Conservation (phyloP, 768 basidiomycete species). For the Trametopsis cervina region DNA sequence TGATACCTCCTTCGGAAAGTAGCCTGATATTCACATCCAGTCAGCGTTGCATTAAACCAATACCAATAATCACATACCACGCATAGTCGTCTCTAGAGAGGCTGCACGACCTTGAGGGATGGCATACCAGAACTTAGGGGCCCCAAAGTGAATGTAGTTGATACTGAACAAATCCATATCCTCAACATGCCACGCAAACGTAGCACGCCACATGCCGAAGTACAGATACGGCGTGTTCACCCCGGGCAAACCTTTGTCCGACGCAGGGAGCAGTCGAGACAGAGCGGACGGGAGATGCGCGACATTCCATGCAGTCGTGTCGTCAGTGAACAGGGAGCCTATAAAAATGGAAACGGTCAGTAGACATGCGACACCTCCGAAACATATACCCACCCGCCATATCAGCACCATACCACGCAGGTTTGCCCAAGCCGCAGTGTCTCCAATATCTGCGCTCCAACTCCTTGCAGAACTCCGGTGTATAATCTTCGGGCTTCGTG, state of each 20-base stretch:
- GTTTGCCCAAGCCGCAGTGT: slow-evolving; percentile 77
- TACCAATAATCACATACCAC: slow-evolving; percentile 40
- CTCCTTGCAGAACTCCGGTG: slow-evolving; percentile 77
- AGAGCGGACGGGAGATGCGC: slow-evolving; percentile 83
- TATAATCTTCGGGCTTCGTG: slow-evolving; percentile 74
- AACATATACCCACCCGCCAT: slow-evolving; percentile 59
- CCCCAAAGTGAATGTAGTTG: slow-evolving; percentile 98
- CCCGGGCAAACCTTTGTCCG: slow-evolving; percentile 73
- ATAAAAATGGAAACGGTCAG: slow-evolving; percentile 2
- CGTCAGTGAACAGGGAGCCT: slow-evolving; percentile 69
- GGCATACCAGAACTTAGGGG: slow-evolving; percentile 96
- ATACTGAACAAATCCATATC: slow-evolving; percentile 99
- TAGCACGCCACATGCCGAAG: slow-evolving; percentile 99
- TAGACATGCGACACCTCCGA: not conserved
- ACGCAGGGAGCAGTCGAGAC: slow-evolving; percentile 65
- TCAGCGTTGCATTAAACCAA: not conserved
- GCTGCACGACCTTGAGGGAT: slow-evolving; percentile 81
- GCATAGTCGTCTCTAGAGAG: slow-evolving; percentile 86
- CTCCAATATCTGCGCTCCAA: slow-evolving; percentile 92
- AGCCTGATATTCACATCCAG: slow-evolving; percentile 38
- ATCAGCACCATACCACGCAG: slow-evolving; percentile 99
- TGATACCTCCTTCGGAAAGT: slow-evolving; percentile 83
- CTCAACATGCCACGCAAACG: slow-evolving; percentile 99
- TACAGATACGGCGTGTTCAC: slow-evolving; percentile 98
- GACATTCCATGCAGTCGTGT: slow-evolving; percentile 90